Base-by-base conservation (phyloP, 106 monocot species). In the Narthecium ossifragum region DNA sequence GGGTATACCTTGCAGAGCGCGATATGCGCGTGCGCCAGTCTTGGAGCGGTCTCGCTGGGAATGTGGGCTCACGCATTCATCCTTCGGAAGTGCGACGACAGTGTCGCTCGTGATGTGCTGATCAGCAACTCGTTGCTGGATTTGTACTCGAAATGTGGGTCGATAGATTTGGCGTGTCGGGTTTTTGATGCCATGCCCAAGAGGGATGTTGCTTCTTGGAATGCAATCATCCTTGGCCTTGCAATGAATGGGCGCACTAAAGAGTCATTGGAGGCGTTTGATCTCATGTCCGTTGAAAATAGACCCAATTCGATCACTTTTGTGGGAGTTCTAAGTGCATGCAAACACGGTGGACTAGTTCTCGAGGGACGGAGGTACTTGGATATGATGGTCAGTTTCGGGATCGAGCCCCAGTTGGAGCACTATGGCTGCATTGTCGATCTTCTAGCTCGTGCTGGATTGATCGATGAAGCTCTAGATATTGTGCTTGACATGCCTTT, bases 371-470 rank as follows among this genome's bases (percentile, higher is more conserved):
- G 61, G 24, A 39, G 26, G 1, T 78, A 68, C 27, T 84, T 84
- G 41, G 2, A 21, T 6, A 0, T 40, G 12, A 75, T 84, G 71
- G 51, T 38, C 0, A 15, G 39, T 3, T 75, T 70, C 1, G 55
- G 50, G 3, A 60, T 75, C 10, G 50, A 75, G 13, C 78, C 74
- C 0, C 24, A 25, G 39, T 47, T 84, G 26, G 75, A 78, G 53
- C 78, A 84, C 27, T 78, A 70, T 7, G 74, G 90, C 0, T 91
- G 90, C 68, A 68, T 85, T 73, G 73, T 85, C 8, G 90, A 91
- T 63, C 70, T 91, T 41, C 51, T 93, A 1, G 79, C 82, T 30
- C 75, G 88, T 8, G 77, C 78, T 0, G 82, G 88, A 6, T 45
- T 63, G 27, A 63, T 85, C 2, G 63, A 68, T 13, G 88, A 88